Conservation (phyloP, 148 eudicot species). For the Rhododendron ferrugineum region DNA sequence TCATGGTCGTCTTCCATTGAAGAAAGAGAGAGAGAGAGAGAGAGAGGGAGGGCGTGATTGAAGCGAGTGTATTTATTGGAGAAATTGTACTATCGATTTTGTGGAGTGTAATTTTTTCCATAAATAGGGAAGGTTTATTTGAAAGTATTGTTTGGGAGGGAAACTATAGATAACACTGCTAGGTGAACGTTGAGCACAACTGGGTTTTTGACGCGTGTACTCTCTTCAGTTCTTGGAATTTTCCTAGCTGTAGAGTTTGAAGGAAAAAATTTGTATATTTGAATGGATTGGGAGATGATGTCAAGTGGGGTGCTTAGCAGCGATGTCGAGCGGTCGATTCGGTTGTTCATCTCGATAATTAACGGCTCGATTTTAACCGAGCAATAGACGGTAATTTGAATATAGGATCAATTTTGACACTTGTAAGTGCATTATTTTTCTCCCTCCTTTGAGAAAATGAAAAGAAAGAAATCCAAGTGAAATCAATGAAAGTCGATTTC, state of each 20-base stretch:
- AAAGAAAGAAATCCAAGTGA: too few relatives aligned
- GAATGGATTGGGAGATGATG: too few relatives aligned
- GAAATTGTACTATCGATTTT: background rate
- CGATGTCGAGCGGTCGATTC: too few relatives aligned
- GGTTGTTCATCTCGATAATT: too few relatives aligned
- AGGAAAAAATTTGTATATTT: background rate
- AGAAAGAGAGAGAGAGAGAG: background rate
- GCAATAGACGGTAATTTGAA: too few relatives aligned
- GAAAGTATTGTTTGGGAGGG: slow-evolving; percentile 16
- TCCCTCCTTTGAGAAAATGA: too few relatives aligned
- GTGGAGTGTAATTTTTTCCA: background rate
- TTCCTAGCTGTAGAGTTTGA: slow-evolving; percentile 10
- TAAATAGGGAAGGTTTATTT: background rate
- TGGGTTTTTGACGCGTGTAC: background rate
- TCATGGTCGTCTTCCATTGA: slow-evolving; percentile 20
- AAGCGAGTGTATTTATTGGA: background rate
- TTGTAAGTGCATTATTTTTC: too few relatives aligned
- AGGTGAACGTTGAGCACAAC: background rate
- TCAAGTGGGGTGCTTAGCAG: too few relatives aligned
- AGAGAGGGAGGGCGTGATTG: slow-evolving; percentile 19
- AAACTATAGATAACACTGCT: background rate
- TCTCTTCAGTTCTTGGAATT: background rate
- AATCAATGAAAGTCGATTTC: too few relatives aligned
- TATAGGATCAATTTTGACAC: too few relatives aligned
- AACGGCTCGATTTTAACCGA: too few relatives aligned